Evolutionary conservation across 257 asterid species (phyloP), one percentile per base, ranked within the genome.

Genomic region (Ocimum tenuiflorum): DNA sequence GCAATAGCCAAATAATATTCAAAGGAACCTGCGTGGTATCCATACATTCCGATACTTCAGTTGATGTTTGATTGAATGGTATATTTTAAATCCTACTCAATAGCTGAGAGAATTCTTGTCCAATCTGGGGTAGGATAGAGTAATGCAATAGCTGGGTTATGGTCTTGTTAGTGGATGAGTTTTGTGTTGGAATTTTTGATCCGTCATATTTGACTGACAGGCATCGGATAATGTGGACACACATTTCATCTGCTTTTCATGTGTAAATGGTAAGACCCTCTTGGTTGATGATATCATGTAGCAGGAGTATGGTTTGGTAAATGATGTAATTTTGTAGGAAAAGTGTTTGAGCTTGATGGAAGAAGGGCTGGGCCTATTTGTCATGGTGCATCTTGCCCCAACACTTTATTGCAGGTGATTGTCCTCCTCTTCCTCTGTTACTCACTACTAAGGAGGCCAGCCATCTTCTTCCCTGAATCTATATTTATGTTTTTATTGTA

Each of bases 341-440:
- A 84, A 75, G 85, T 92, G 17, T 89, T 77, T 42, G 99, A 92
- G 86, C 97, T 92, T 52, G 99, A 89, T 47, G 99, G 99, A 73
- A 78, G 96, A 83, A 86, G 72, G 78, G 81, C 91, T 0, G 95
- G 85, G 58, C 94, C 99, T 55, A 78, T 92, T 64, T 73, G 87
- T 42, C 99, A 87, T 9, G 97, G 99, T 15, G 67, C 94, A 67
- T 86, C 99, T 56, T 81, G 97, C 54, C 60, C 91, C 35, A 24
- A 45, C 79, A 81, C 79, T 62, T 43, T 92, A 75, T 68, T 92
- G 46, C 80, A 78, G 92, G 96, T 89, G 63, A 53, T 43, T 13
- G 8, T 38, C 39, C 62, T 51, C 67, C 31, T 46, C 67, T 62
- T 13, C 46, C 60, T 56, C 35, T 31, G n/a, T n/a, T n/a, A n/a